These are phyloP conservation scores for Geotrichum ghanense DNA, from an alignment of 805 yeast species.

Conservation along the genomic window DNA sequence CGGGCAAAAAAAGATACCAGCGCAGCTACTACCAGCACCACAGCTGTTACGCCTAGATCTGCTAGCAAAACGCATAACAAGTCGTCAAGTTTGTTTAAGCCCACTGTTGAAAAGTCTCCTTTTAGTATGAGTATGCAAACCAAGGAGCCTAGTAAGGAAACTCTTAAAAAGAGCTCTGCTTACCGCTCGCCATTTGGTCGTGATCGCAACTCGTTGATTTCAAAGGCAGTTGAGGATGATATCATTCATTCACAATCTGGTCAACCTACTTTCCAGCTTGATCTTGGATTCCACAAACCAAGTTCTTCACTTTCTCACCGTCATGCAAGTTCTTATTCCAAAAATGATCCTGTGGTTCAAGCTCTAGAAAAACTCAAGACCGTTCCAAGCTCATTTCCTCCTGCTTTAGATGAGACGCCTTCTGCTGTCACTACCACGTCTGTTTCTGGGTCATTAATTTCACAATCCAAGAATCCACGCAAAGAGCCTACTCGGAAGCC, in stretches of 20 bases:
- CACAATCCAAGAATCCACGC: no score
- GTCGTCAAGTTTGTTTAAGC: not conserved
- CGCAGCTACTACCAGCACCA: slow-evolving; percentile 11
- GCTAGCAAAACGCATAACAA: slow-evolving; percentile 4
- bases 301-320: slow-evolving; percentile 10
- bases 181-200: not conserved
- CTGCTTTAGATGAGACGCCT: slow-evolving; percentile 3
- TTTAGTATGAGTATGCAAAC: not conserved
- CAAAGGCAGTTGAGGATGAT: not conserved
- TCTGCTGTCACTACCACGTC: no score
- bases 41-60: slow-evolving; percentile 12
- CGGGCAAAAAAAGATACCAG: slow-evolving; percentile 24
- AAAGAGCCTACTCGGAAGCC: no score
- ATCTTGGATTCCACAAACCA: slow-evolving; percentile 8
- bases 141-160: not conserved
- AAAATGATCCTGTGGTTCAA: slow-evolving; percentile 41
- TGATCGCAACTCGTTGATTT: not conserved
- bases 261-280: slow-evolving; percentile 20
- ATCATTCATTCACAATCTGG: slow-evolving; percentile 16
- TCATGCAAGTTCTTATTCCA: slow-evolving; percentile 11
- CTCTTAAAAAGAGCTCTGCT: not conserved
- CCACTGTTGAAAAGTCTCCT: not conserved
- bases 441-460: no score
- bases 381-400: slow-evolving; percentile 11
- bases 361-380: slow-evolving; percentile 36